phyloP scores from a whole-genome alignment of 305 asterid species.

The Solanum chacoense region DNA sequence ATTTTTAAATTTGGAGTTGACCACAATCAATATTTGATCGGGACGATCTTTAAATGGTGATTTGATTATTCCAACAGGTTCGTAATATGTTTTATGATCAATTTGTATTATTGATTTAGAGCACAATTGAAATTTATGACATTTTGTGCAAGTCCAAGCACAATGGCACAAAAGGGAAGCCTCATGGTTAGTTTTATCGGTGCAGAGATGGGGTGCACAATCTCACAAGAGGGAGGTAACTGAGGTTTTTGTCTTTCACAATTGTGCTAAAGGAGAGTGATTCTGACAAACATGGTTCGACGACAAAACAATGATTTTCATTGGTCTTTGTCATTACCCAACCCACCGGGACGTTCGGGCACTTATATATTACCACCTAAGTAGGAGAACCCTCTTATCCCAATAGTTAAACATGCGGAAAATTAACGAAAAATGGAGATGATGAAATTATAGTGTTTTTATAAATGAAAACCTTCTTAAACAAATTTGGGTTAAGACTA shows the following conservation, averaged over 20 bases:
- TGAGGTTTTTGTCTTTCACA: background rate
- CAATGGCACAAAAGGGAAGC: background rate
- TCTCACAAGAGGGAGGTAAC: background rate
- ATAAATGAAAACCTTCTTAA: too few relatives aligned
- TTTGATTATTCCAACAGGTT: background rate
- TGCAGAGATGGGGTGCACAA: background rate
- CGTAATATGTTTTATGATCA: background rate
- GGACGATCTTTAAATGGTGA: background rate
- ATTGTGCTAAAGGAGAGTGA: too few relatives aligned
- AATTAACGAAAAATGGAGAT: too few relatives aligned
- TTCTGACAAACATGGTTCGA: too few relatives aligned
- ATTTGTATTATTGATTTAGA: background rate
- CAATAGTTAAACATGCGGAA: too few relatives aligned
- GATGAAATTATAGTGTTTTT: too few relatives aligned
- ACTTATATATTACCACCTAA: too few relatives aligned
- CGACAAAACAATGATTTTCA: background rate
- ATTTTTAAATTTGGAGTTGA: background rate
- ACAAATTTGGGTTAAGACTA: too few relatives aligned
- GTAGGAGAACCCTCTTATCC: too few relatives aligned
- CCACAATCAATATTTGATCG: background rate
- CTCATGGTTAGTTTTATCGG: background rate
- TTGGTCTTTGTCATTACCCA: too few relatives aligned
- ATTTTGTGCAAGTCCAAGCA: background rate
- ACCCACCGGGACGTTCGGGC: too few relatives aligned
- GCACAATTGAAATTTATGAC: background rate